Evolutionary conservation across 371 early-diverging fungal species (phyloP).

Genomic region (Dentiscutata heterogama): DNA sequence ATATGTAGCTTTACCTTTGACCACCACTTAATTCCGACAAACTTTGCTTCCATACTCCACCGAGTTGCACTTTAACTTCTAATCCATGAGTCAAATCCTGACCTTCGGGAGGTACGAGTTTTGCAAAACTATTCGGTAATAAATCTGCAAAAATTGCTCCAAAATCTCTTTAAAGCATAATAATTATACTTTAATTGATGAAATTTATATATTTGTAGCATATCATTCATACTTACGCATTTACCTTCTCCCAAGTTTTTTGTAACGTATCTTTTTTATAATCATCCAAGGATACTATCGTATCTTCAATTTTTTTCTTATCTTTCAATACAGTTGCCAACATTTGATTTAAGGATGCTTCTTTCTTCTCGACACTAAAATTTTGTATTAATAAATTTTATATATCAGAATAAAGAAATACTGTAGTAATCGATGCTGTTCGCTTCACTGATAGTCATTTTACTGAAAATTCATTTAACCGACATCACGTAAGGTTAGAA

Average conservation of each 20-base stretch:
- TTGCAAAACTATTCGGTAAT: constrained; percentile 91
- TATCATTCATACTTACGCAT: constrained; percentile 63
- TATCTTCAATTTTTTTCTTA: constrained; percentile 95
- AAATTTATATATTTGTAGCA: not conserved
- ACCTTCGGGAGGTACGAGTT: constrained; percentile 87
- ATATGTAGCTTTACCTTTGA: constrained; percentile 74
- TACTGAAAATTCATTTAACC: no score
- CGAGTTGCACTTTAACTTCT: constrained; percentile 96
- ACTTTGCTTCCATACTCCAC: constrained; percentile 98
- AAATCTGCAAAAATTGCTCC: constrained; percentile 96
- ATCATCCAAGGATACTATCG: constrained; percentile 88
- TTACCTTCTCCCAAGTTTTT: constrained; percentile 92
- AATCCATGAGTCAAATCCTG: constrained; percentile 86
- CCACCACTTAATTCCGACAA: constrained; percentile 99
- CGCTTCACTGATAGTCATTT: no score
- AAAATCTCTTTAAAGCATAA: constrained; percentile 76
- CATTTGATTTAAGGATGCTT: constrained; percentile 85
- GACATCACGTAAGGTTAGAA: no score
- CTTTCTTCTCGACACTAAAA: constrained; percentile 88
- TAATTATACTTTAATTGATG: not conserved
- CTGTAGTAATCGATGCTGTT: no score
- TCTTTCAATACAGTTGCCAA: constrained; percentile 90
- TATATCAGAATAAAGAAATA: not conserved
- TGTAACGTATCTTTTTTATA: constrained; percentile 92
- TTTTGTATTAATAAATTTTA: not conserved